Conservation (phyloP, 2,329 filamentous ascomycete species). For the Colletotrichum tamarilloi region DNA sequence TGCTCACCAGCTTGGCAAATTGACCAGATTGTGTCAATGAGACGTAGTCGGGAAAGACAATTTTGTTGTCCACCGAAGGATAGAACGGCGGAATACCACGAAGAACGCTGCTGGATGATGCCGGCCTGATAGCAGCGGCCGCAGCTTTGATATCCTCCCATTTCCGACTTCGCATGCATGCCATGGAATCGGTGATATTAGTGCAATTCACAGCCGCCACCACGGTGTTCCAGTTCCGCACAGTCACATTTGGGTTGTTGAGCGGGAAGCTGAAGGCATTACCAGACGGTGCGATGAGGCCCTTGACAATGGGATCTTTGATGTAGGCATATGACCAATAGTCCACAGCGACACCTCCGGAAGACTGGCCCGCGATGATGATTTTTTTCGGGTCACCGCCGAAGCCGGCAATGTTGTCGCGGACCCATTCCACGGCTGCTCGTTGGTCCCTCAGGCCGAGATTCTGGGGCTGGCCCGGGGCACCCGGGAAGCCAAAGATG, state of each 20-base stretch:
- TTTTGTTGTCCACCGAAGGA: slow-evolving; percentile 51
- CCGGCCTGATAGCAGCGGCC: slow-evolving; percentile 46
- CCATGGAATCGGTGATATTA: slow-evolving; percentile 41
- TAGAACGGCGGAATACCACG: slow-evolving; percentile 53
- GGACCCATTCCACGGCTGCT: slow-evolving; percentile 60
- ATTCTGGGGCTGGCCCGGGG: slow-evolving; percentile 48
- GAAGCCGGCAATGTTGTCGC: slow-evolving; percentile 57
- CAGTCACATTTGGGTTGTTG: slow-evolving; percentile 47
- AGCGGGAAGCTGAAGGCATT: slow-evolving; percentile 57
- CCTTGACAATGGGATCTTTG: slow-evolving; percentile 60
- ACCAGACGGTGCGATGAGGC: slow-evolving; percentile 58
- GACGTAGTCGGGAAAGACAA: slow-evolving; percentile 55
- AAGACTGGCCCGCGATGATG: slow-evolving; percentile 56
- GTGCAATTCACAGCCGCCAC: slow-evolving; percentile 47
- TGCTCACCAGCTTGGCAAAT: slow-evolving; percentile 46
- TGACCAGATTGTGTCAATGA: slow-evolving; percentile 44
- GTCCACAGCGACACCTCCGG: slow-evolving; percentile 54
- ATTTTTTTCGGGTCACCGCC: slow-evolving; percentile 56
- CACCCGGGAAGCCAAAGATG: slow-evolving; percentile 55
- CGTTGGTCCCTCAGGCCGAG: slow-evolving; percentile 62
- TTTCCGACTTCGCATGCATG: slow-evolving; percentile 50
- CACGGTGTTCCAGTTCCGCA: slow-evolving; percentile 55
- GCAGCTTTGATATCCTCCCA: slow-evolving; percentile 51
- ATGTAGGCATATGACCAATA: slow-evolving; percentile 61
- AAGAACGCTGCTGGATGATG: slow-evolving; percentile 47